Percentiles rank a stretch among this genome's conserved stretches.
Evolutionary conservation across 2,329 filamentous ascomycete genomes (phyloP).

Genomic region (Cladophialophora chaetospira): DNA sequence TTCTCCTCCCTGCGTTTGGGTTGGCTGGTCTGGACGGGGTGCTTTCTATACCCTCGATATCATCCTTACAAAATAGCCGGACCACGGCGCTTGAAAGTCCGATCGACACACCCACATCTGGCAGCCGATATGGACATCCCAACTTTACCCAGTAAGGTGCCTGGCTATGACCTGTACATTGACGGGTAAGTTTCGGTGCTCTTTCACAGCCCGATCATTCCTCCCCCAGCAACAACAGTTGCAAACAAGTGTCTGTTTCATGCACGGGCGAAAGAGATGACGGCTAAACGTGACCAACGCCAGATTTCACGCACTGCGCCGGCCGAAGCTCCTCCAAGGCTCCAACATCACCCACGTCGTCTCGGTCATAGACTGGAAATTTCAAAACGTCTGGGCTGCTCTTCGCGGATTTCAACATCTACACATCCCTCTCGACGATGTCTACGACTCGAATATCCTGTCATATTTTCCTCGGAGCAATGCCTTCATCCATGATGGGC

Average conservation of each 20-base stretch:
- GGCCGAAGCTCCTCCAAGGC: slow-evolving; percentile 68
- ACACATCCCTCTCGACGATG: slow-evolving; percentile 83
- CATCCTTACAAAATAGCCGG: background rate
- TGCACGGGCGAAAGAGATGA: background rate
- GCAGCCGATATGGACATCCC: slow-evolving; percentile 27
- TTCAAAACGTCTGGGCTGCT: slow-evolving; percentile 51
- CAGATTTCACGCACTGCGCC: slow-evolving; percentile 78
- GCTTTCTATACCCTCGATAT: background rate
- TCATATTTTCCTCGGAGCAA: slow-evolving; percentile 77
- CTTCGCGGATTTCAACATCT: slow-evolving; percentile 70
- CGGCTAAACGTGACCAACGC: slow-evolving; percentile 28
- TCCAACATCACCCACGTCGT: slow-evolving; percentile 85
- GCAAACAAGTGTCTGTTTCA: background rate
- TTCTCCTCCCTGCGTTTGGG: background rate
- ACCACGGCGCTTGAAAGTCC: background rate
- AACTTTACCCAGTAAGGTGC: slow-evolving; percentile 45
- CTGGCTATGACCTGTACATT: slow-evolving; percentile 72
- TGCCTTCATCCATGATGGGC: slow-evolving; percentile 77
- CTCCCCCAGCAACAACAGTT: background rate
- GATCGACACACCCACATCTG: background rate
- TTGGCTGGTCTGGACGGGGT: background rate
- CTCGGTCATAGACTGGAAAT: slow-evolving; percentile 71
- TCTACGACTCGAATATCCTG: slow-evolving; percentile 84
- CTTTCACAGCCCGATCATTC: background rate
- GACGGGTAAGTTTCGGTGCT: slow-evolving; percentile 62